Percentiles rank a stretch among this genome's conserved stretches.
Conservation (phyloP, 169 alveolate genomes). For the Cryptosporidium baileyi region DNA sequence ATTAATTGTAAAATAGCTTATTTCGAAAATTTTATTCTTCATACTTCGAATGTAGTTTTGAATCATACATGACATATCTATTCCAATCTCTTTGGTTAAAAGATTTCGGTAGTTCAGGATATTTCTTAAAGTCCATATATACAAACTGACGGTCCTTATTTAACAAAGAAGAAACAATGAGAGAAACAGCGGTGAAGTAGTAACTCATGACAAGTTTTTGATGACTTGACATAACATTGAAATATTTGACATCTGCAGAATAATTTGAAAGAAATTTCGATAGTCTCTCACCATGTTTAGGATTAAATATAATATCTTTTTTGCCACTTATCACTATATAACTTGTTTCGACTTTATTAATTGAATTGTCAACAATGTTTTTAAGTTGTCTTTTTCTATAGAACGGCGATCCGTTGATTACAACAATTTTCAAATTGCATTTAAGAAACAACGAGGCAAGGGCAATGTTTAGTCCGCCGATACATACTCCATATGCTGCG, state of each 20-base stretch:
- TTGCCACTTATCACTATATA: slow-evolving; percentile 12
- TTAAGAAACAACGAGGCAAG: neutral
- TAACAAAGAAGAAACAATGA: slow-evolving; percentile 2
- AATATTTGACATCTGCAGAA: neutral
- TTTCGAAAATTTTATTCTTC: neutral
- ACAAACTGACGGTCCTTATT: neutral
- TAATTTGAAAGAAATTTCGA: slow-evolving; percentile 18
- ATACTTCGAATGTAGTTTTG: neutral
- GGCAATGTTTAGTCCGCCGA: slow-evolving; percentile 18
- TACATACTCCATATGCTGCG: slow-evolving; percentile 51
- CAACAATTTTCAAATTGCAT: slow-evolving; percentile 6
- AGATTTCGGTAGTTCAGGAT: slow-evolving; percentile 29
- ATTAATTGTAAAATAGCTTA: too few species aligned
- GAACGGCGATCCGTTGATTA: slow-evolving; percentile 22
- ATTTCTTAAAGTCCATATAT: neutral
- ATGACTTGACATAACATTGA: slow-evolving; percentile 16
- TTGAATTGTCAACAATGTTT: neutral
- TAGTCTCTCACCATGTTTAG: slow-evolving; percentile 10
- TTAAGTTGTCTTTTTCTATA: neutral
- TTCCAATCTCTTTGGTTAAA: neutral
- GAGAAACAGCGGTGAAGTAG: neutral
- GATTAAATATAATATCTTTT: neutral
- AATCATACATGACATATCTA: slow-evolving; percentile 32
- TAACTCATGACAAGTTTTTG: neutral
- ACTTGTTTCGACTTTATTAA: neutral